A percentile compares a stretch with the other conserved stretches of the same genome.
phyloP scores from a whole-genome alignment of 495 filamentous ascomycete species.

The Sporormia fimetaria region DNA sequence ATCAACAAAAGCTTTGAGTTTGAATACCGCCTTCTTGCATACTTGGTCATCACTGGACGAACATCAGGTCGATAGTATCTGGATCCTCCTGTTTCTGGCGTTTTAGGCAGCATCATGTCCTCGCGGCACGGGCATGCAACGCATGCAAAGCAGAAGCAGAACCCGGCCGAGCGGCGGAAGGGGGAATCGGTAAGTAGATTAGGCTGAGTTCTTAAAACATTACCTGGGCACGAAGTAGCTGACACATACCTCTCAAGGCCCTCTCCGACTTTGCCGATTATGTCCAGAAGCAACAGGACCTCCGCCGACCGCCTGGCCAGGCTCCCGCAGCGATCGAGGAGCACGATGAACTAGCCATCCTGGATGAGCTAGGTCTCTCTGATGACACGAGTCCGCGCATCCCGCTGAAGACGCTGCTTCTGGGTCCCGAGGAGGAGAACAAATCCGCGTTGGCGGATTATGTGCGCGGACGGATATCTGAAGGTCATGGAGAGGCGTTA shows the following conservation, averaged over 20 bases:
- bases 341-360: slow-evolving; percentile 82
- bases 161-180: slow-evolving; percentile 55
- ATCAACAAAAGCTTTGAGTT: too few species aligned
- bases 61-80: too few species aligned
- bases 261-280: slow-evolving; percentile 97
- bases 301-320: slow-evolving; percentile 40
- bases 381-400: slow-evolving; percentile 54
- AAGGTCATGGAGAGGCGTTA: slow-evolving; percentile 81
- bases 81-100: too few species aligned
- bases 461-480: slow-evolving; percentile 56
- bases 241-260: slow-evolving; percentile 43
- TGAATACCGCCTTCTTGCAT: too few species aligned
- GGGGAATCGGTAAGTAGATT: slow-evolving; percentile 60
- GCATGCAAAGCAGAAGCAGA: too few species aligned
- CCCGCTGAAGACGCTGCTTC: slow-evolving; percentile 64
- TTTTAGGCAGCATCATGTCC: too few species aligned
- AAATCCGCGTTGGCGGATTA: slow-evolving; percentile 49
- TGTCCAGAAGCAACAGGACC: slow-evolving; percentile 81
- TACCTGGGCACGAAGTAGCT: neutral
- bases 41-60: too few species aligned
- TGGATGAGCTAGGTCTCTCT: slow-evolving; percentile 72
- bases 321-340: slow-evolving; percentile 43
- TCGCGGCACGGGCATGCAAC: slow-evolving; percentile 20
- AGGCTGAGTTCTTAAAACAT: neutral
- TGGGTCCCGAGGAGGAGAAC: slow-evolving; percentile 48